A percentile compares a stretch with the other conserved stretches of the same genome.
These are phyloP conservation scores for Penicillium sp. DNA, from an alignment of 2,329 filamentous ascomycete genomes.

Conservation along the genomic window DNA sequence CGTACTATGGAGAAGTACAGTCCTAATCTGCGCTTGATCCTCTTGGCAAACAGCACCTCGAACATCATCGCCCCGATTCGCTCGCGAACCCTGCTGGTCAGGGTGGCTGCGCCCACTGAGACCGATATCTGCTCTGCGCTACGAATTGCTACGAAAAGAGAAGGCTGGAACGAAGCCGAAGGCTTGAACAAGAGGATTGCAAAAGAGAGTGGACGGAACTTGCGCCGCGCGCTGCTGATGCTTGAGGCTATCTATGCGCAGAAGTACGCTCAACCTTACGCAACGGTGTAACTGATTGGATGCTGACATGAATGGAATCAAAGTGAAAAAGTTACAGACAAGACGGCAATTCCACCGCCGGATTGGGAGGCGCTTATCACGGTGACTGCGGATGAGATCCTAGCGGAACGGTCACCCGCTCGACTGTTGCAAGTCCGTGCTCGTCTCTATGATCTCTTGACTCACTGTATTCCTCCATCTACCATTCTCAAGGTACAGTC, in stretches of 20 bases:
- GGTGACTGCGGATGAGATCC: constrained; percentile 87
- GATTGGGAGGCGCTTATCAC: constrained; percentile 94
- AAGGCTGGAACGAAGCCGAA: constrained; percentile 75
- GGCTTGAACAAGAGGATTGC: constrained; percentile 82
- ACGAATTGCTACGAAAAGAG: constrained; percentile 67
- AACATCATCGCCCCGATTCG: constrained; percentile 99
- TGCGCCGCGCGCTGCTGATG: constrained; percentile 89
- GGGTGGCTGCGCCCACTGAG: constrained; percentile 85
- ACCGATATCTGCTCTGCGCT: constrained; percentile 79
- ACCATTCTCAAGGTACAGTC: constrained; percentile 73
- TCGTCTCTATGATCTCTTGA: constrained; percentile 94
- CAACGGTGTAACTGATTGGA: constrained; percentile 1
- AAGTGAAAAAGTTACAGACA: constrained; percentile 86
- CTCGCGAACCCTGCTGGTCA: constrained; percentile 83
- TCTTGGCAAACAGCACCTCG: constrained; percentile 92
- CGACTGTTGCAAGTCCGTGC: constrained; percentile 83
- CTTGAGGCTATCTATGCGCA: constrained; percentile 96
- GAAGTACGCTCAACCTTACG: constrained; percentile 63
- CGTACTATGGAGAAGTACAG: constrained; percentile 99
- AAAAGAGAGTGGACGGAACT: constrained; percentile 82
- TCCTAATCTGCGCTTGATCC: constrained; percentile 84
- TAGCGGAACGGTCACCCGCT: constrained; percentile 87
- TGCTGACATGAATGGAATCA: constrained; percentile 8
- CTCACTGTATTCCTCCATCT: constrained; percentile 94
- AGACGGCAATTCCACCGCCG: constrained; percentile 85